Evolutionary conservation across 1,284 basidiomycete genomes (phyloP).

Genomic region (Ceratobasidium sp.): DNA sequence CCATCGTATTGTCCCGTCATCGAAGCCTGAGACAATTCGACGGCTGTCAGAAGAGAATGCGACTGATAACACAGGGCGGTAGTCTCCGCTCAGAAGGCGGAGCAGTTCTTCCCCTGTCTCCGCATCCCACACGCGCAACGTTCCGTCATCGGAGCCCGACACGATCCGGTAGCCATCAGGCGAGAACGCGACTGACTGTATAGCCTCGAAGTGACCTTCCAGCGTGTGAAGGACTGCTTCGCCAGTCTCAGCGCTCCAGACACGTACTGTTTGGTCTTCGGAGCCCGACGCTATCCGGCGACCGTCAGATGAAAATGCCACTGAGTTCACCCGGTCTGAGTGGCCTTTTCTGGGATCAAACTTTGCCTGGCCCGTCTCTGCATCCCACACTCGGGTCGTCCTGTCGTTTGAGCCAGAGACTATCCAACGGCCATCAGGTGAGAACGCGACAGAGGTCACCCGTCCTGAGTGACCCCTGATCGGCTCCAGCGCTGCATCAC

Average conservation of each 20-base stretch:
- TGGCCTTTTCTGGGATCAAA: not conserved
- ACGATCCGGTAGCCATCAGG: slow-evolving; percentile 26
- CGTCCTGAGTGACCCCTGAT: not conserved
- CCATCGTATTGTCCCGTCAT: slow-evolving; percentile 20
- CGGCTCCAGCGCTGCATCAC: not conserved
- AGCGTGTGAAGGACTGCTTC: not conserved
- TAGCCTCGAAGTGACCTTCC: slow-evolving; percentile 22
- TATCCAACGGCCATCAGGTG: not conserved
- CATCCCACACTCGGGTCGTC: slow-evolving; percentile 8
- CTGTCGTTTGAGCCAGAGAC: not conserved
- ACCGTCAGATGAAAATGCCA: slow-evolving; percentile 25
- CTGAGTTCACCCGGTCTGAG: not conserved
- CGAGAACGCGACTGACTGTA: slow-evolving; percentile 28
- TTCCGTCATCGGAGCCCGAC: slow-evolving; percentile 24
- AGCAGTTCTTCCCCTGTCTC: slow-evolving; percentile 8
- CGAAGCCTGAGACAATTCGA: slow-evolving; percentile 18
- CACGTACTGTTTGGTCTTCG: slow-evolving; percentile 5
- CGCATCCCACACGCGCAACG: slow-evolving; percentile 34
- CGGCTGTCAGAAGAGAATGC: slow-evolving; percentile 38
- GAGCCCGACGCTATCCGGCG: slow-evolving; percentile 17
- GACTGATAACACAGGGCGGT: slow-evolving; percentile 1
- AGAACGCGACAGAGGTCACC: not conserved
- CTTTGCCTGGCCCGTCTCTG: not conserved
- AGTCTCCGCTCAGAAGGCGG: slow-evolving; percentile 22
- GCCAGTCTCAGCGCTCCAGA: slow-evolving; percentile 35